Base-by-base conservation (phyloP, 2,329 filamentous ascomycete genomes). In the Cladophialophora exuberans region DNA sequence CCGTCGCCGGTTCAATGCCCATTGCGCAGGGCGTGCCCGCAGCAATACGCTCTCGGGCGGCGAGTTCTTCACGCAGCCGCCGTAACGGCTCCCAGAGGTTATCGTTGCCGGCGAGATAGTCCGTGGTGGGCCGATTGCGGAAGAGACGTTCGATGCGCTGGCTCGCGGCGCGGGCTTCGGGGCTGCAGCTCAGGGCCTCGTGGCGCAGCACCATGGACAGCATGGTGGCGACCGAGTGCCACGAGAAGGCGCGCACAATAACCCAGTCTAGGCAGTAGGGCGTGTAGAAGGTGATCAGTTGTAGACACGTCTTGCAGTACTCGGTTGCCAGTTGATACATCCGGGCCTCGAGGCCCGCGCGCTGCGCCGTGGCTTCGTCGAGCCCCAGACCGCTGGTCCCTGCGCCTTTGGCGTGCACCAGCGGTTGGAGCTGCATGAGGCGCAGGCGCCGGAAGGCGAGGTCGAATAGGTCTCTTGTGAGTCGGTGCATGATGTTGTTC, bases 201-300 rank as follows among this genome's bases (percentile, higher is more conserved):
- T 53, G 50, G 42, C 50, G 50, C 7, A 53, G 42, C 3, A 53
- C 50, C 50, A 47, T 53, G 11, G 50, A 53, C 18, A 53, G 50
- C 50, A 53, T 46, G 22, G 42, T 45, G 9, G 50, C 50, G n/a
- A 53, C 50, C 25, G 50, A 53, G 42, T 53, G 50, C 50, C 50
- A 53, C 2, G 42, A 53, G n/a, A 53, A 53, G 17, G 49, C 49
- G 3, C 49, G 49, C 28, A 52, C 22, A 30, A 52, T 17, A 33
- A 25, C 33, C 50, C 50, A 53, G 41, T 53, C 50, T n/a, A 53
- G 41, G 33, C 25, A 46, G 50, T 53, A 44, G 11, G 50, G 50
- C 33, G 50, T 26, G 20, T 53, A 53, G 33, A 53, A 46, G 11
- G 13, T 26, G 22, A 41, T 46, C 15, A 53, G 42, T 1, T 25